Percentiles rank a stretch among this genome's conserved stretches.
phyloP scores from a whole-genome alignment of 2,329 filamentous ascomycete genomes.

The Simplicillium sp. region DNA sequence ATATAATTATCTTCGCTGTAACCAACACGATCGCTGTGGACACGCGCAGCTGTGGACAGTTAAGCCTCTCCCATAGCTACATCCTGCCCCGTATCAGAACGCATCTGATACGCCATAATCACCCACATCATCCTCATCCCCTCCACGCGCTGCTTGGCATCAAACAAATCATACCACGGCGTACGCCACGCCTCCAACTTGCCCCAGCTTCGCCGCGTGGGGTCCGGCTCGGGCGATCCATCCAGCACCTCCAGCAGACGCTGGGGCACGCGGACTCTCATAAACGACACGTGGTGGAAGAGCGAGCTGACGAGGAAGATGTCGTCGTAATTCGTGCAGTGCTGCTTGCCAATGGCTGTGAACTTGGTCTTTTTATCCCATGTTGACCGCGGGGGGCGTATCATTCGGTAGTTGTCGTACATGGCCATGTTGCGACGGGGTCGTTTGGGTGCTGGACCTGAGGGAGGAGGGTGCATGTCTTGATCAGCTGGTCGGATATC shows the following conservation, averaged over 20 bases:
- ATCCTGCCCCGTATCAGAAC: neutral
- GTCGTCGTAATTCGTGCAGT: constrained; percentile 44
- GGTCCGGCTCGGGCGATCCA: constrained; percentile 28
- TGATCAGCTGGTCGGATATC: constrained; percentile 22
- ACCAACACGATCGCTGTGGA: too few relatives aligned
- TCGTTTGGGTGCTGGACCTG: constrained; percentile 30
- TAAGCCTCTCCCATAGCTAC: neutral
- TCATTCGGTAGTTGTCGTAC: constrained; percentile 56
- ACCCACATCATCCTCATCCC: constrained; percentile 50
- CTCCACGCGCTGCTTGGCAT: constrained; percentile 40
- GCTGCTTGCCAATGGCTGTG: constrained; percentile 41
- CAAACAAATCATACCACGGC: constrained; percentile 52
- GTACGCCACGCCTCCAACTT: constrained; percentile 47
- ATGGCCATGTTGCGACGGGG: constrained; percentile 45
- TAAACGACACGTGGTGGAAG: constrained; percentile 51
- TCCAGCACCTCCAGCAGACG: constrained; percentile 42
- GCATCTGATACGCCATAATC: constrained; percentile 51
- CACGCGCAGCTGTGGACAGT: too few relatives aligned
- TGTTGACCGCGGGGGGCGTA: constrained; percentile 44
- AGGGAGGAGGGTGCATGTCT: constrained; percentile 14
- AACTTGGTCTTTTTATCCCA: constrained; percentile 55
- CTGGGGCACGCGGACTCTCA: constrained; percentile 49
- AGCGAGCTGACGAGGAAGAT: constrained; percentile 49
- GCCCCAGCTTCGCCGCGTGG: constrained; percentile 34
- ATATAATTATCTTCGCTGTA: too few relatives aligned